Conservation (phyloP, 140 eudicot species). For the Bidens hawaiensis region DNA sequence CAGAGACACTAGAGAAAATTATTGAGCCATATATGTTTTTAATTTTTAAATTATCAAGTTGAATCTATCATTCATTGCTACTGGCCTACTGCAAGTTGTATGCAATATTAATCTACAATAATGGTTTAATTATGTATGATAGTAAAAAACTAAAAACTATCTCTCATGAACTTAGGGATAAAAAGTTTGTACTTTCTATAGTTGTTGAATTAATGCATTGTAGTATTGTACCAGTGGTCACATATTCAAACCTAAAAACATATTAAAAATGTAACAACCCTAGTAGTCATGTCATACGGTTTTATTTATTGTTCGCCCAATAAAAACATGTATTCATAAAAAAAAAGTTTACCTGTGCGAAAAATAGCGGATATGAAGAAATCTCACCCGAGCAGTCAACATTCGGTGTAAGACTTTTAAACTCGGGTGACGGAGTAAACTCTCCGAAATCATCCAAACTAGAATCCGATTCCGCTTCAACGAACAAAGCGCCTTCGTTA, state of each 20-base stretch:
- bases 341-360: no score
- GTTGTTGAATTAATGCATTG: no score
- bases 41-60: neutral
- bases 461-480: constrained; percentile 44
- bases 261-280: no score
- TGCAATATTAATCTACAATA: neutral
- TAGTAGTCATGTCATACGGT: no score
- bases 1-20: neutral
- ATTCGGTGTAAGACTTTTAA: constrained; percentile 32
- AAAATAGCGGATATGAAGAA: no score
- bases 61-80: neutral
- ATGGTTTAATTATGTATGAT: neutral
- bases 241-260: no score
- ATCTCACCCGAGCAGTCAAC: no score
- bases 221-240: no score
- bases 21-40: neutral
- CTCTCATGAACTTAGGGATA: neutral
- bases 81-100: neutral
- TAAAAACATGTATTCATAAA: no score
- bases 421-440: constrained; percentile 38
- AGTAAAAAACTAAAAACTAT: neutral
- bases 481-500: constrained; percentile 41
- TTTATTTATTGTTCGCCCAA: no score
- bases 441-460: constrained; percentile 42
- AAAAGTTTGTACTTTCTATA: neutral